Evolutionary conservation across 208 protist species (phyloP), one percentile per base, ranked within the genome.

Genomic region (Kentomonas sorsogonicus): DNA sequence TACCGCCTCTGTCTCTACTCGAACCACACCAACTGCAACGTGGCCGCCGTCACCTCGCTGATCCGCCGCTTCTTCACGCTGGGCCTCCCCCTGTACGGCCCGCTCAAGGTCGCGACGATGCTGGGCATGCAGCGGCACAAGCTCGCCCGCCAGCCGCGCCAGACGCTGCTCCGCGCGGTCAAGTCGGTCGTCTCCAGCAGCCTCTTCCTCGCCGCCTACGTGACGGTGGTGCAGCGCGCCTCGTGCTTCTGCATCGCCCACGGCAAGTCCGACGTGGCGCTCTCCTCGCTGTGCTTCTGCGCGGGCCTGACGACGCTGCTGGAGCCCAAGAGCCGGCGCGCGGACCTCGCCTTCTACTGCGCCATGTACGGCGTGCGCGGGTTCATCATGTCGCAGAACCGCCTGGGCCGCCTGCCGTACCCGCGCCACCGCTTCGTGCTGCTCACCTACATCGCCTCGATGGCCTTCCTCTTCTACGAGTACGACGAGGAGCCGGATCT

Each of bases 261-360:
- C 50, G 78, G 79, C 46, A 62, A 69, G 45, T 68, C 77, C 45
- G 78, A 74, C 18, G 51, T 79, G 40, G 63, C 57, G 29, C 73
- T 77, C 40, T 69, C 79, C 1, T 50, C 78, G 26, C 43, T 74
- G 29, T 78, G 79, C 47, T 82, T 65, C 34, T 48, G 79, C 26
- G 72, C 77, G 16, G 84, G 88, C 4, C 65, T 92, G 22, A 55
- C 80, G 16, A 81, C 82, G 33, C 63, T 94, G 56, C 65, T 94
- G 47, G 83, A 94, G 64, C 84, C 83, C 9, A 90, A 92, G 57
- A 69, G 77, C 5, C 78, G 84, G 7, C 72, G 88, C 43, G 81
- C 86, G 67, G 88, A 94, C 57, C 75, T 94, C 39, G 84, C 88
- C 18, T 39, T 89, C 33, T 94, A 94, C 66, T 94, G 88, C 61